phyloP scores from a whole-genome alignment of 495 filamentous ascomycete species.

The Cenococcum geophilum region DNA sequence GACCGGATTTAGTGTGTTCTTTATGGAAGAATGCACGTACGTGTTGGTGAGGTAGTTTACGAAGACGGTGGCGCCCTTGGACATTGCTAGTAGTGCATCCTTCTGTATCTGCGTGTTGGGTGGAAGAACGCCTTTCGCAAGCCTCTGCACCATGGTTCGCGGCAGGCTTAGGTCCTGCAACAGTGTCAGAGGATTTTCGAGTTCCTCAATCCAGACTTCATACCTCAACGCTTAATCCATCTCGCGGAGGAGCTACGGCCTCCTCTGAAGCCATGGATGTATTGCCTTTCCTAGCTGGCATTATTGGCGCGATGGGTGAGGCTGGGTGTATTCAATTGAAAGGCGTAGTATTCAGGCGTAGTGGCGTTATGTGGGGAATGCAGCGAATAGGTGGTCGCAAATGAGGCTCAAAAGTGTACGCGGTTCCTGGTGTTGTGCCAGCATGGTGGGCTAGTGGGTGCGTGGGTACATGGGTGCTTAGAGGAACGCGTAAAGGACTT shows the following conservation, averaged over 20 bases:
- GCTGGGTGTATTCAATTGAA: background rate
- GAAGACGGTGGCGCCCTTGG: conserved; percentile 91
- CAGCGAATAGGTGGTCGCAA: background rate
- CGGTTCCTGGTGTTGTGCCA: background rate
- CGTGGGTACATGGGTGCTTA: background rate
- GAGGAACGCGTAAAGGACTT: conserved; percentile 2
- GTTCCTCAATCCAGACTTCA: background rate
- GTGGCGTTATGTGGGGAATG: conserved; percentile 7
- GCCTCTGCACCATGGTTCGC: conserved; percentile 84
- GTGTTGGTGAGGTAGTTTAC: conserved; percentile 79
- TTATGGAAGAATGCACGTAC: conserved; percentile 47
- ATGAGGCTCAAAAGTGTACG: background rate
- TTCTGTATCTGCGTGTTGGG: conserved; percentile 92
- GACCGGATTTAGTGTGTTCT: background rate
- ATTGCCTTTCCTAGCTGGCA: conserved; percentile 41
- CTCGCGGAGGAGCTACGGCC: conserved; percentile 22
- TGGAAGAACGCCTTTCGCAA: conserved; percentile 95
- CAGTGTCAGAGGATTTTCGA: background rate
- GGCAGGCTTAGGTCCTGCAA: conserved; percentile 84
- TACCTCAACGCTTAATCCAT: conserved; percentile 39
- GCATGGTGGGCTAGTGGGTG: background rate
- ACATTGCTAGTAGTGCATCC: conserved; percentile 83
- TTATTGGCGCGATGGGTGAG: conserved; percentile 11
- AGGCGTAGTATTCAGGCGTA: background rate
- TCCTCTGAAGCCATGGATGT: conserved; percentile 30